Conservation (phyloP, 129 eudicot species). For the Silybum marianum region DNA sequence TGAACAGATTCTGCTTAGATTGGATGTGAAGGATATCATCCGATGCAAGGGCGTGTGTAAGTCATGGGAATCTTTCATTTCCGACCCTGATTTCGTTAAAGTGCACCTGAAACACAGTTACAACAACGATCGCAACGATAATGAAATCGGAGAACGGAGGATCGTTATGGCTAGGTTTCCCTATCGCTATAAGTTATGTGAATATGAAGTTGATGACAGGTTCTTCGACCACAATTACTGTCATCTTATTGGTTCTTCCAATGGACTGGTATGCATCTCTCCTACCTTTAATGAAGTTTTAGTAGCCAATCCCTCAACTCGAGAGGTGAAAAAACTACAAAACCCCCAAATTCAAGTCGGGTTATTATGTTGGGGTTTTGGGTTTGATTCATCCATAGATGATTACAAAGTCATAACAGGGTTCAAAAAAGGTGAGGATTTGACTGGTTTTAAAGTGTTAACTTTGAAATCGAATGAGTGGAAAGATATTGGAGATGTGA, state of each 20-base stretch:
- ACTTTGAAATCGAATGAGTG: constrained; percentile 24
- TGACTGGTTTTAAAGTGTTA: constrained; percentile 15
- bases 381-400: constrained; percentile 29
- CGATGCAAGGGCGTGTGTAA: constrained; percentile 29
- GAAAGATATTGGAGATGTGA: constrained; percentile 20
- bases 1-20: constrained; percentile 21
- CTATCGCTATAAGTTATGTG: background rate
- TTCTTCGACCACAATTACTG: background rate
- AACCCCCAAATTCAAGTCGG: background rate
- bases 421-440: background rate
- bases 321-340: constrained; percentile 20
- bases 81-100: background rate
- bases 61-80: constrained; percentile 18
- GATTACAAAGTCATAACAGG: constrained; percentile 30
- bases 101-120: constrained; percentile 17
- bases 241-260: constrained; percentile 24
- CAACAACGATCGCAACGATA: constrained; percentile 9
- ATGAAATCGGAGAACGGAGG: background rate
- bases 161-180: background rate
- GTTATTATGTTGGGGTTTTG: constrained; percentile 20
- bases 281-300: background rate
- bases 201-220: background rate
- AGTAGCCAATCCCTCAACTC: constrained; percentile 23
- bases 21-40: constrained; percentile 26
- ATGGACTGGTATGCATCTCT: constrained; percentile 22